Conservation (phyloP, 805 yeast species). For the Torulaspora quercuum region DNA sequence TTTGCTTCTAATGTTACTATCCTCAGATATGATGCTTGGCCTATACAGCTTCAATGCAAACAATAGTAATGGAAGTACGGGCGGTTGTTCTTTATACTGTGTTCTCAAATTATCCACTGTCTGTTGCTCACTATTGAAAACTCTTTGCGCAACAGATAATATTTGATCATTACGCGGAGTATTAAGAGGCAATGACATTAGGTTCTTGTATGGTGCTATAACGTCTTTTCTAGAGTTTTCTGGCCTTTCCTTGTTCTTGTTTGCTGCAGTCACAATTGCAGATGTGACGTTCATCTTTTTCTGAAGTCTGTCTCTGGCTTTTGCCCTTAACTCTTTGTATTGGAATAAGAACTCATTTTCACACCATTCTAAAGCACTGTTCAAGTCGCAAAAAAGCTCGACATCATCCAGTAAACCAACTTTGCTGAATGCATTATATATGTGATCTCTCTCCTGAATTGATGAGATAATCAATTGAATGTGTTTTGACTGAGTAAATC, state of each 20-base stretch:
- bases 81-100: constrained; percentile 23
- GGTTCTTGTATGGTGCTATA: constrained; percentile 4
- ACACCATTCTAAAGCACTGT: constrained; percentile 93
- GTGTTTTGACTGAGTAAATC: constrained; percentile 63
- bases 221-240: constrained; percentile 5
- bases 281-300: constrained; percentile 12
- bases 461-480: constrained; percentile 78
- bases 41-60: constrained; percentile 31
- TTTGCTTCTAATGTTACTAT: constrained; percentile 35
- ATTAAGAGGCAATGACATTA: constrained; percentile 28
- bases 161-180: constrained; percentile 44
- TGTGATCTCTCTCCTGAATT: constrained; percentile 61
- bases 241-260: constrained; percentile 6
- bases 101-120: constrained; percentile 23
- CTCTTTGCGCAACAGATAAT: constrained; percentile 40
- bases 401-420: constrained; percentile 71
- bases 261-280: constrained; percentile 15
- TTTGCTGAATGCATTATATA: constrained; percentile 69
- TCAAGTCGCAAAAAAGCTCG: constrained; percentile 69
- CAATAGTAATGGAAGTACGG: constrained; percentile 31
- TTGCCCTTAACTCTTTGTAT: constrained; percentile 37
- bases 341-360: constrained; percentile 74
- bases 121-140: constrained; percentile 32
- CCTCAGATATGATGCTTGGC: constrained; percentile 27
- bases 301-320: constrained; percentile 19